These are phyloP conservation scores for Russula olivacea DNA, from an alignment of 768 basidiomycete species.

Conservation along the genomic window DNA sequence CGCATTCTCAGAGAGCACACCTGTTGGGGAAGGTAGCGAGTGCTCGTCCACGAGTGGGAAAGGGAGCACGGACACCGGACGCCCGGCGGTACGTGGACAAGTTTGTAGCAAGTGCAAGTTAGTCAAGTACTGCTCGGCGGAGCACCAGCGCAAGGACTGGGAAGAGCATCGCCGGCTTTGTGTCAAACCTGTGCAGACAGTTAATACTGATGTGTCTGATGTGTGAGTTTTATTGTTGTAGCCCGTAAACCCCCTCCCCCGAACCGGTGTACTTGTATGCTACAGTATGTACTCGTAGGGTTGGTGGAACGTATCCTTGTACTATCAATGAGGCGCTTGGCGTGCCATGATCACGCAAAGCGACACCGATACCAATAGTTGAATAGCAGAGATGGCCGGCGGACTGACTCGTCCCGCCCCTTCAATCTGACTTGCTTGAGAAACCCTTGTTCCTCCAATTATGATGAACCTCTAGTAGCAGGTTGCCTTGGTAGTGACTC, in stretches of 20 bases:
- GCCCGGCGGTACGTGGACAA: slow-evolving; percentile 38
- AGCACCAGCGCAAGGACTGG: slow-evolving; percentile 75
- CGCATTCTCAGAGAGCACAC: slow-evolving; percentile 50
- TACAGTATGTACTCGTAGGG: slow-evolving; percentile 8
- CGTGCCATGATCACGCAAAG: not conserved
- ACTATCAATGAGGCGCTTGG: not conserved
- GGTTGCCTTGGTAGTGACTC: not conserved
- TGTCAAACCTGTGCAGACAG: slow-evolving; percentile 31
- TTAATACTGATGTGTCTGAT: slow-evolving; percentile 1
- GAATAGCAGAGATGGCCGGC: not conserved
- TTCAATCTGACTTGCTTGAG: not conserved
- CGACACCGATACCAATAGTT: not conserved
- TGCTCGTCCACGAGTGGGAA: slow-evolving; percentile 25
- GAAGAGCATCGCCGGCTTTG: slow-evolving; percentile 72
- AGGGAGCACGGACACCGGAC: slow-evolving; percentile 14
- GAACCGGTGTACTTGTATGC: slow-evolving; percentile 3
- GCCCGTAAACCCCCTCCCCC: not conserved
- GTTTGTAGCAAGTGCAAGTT: slow-evolving; percentile 73
- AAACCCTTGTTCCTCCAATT: not conserved
- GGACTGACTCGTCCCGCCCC: not conserved
- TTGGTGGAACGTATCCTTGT: not conserved
- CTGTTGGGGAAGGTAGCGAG: slow-evolving; percentile 35
- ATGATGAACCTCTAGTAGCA: too few relatives aligned
- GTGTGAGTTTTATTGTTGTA: slow-evolving; percentile 4
- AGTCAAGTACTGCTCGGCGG: slow-evolving; percentile 70